Conservation (phyloP, 768 basidiomycete species). For the Dacryopinax spathularia region DNA sequence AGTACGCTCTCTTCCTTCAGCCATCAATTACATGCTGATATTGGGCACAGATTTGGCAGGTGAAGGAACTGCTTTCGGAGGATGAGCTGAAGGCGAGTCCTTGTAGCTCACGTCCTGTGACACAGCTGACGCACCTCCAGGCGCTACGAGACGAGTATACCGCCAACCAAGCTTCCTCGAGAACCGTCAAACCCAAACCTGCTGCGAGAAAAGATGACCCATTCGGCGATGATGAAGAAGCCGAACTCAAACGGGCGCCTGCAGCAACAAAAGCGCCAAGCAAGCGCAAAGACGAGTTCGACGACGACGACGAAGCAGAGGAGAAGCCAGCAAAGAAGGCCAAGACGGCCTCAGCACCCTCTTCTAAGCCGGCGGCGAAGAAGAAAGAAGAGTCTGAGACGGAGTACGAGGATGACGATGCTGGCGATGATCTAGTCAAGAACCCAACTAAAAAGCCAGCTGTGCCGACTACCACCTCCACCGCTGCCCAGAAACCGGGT, state of each 20-base stretch:
- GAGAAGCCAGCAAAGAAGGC: background rate
- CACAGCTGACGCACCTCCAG: background rate
- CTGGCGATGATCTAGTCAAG: background rate
- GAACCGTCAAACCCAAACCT: background rate
- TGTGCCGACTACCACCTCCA: background rate
- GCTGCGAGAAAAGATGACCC: background rate
- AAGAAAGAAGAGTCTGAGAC: background rate
- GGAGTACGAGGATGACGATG: background rate
- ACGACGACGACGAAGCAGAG: background rate
- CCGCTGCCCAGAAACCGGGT: background rate
- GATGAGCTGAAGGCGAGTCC: background rate
- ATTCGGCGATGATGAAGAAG: background rate
- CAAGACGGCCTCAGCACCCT: background rate
- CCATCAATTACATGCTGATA: background rate
- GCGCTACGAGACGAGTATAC: background rate
- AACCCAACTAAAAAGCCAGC: background rate
- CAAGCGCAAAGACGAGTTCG: background rate
- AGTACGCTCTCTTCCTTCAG: constrained; percentile 22
- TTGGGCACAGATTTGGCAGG: background rate
- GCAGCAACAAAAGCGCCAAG: background rate
- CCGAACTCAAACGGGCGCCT: background rate
- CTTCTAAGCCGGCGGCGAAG: background rate
- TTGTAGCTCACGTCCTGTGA: background rate
- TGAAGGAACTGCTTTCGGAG: background rate
- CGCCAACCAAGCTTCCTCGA: background rate